Conservation (phyloP, 2,329 filamentous ascomycete species). For the Tolypocladium guangdongense region DNA sequence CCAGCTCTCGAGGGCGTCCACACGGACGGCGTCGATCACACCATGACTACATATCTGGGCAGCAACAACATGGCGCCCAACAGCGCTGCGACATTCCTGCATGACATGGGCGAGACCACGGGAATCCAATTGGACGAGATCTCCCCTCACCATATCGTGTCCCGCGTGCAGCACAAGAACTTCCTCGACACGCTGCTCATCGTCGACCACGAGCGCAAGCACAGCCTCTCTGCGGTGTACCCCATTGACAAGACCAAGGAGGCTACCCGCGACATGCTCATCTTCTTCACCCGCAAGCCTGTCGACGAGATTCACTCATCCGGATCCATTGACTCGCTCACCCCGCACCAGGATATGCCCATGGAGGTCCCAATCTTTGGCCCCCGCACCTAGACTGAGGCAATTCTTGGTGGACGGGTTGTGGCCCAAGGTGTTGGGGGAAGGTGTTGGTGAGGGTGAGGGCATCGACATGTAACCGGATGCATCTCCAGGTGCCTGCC, state of each 20-base stretch:
- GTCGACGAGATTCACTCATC: conserved; percentile 12
- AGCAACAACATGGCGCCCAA: conserved; percentile 15
- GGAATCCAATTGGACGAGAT: conserved; percentile 11
- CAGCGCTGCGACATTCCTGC: conserved; percentile 19
- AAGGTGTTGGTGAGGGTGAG: not conserved
- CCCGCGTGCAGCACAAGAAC: conserved; percentile 13
- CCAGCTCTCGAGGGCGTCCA: conserved; percentile 21
- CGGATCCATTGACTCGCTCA: conserved; percentile 13
- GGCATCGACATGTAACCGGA: not conserved
- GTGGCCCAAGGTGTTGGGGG: not conserved
- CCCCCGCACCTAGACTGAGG: conserved; percentile 2
- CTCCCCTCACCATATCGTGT: conserved; percentile 9
- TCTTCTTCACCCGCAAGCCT: conserved; percentile 18
- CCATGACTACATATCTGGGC: conserved; percentile 19
- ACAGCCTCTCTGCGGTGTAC: conserved; percentile 14
- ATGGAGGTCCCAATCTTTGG: conserved; percentile 16
- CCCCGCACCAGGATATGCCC: conserved; percentile 11
- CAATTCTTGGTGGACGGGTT: not conserved
- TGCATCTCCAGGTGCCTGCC: not conserved
- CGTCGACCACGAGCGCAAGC: conserved; percentile 17
- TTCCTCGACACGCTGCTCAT: conserved; percentile 17
- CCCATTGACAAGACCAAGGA: conserved; percentile 10
- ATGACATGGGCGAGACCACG: conserved; percentile 14
- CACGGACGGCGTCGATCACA: conserved; percentile 20
- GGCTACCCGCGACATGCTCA: conserved; percentile 17